phyloP scores from a whole-genome alignment of 1,284 basidiomycete species.

The Ganoderma meredithae region DNA sequence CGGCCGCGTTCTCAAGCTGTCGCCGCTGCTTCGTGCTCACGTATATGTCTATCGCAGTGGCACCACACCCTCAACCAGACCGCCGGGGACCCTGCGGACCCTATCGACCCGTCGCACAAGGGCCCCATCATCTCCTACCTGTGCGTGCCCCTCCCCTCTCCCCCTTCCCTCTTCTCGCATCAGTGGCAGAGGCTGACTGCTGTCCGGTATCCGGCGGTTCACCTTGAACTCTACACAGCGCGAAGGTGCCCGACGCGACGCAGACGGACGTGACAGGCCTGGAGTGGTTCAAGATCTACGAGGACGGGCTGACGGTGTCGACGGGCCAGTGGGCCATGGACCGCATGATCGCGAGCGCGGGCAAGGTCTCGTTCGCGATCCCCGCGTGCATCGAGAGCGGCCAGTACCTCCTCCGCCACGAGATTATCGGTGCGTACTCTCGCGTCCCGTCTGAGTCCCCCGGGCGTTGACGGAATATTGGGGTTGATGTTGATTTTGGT shows the following conservation, averaged over 20 bases:
- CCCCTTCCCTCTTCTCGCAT: no score
- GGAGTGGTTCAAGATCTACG: constrained; percentile 57
- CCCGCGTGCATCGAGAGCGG: constrained; percentile 57
- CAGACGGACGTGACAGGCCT: constrained; percentile 57
- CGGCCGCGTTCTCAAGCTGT: no score
- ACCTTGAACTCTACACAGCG: constrained; percentile 39
- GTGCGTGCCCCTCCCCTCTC: no score
- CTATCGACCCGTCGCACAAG: constrained; percentile 61
- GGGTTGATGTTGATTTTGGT: no score
- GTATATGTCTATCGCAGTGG: constrained; percentile 14
- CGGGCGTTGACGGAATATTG: neutral
- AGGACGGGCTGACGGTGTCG: constrained; percentile 49
- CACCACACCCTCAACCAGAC: constrained; percentile 28
- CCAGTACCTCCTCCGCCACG: constrained; percentile 60
- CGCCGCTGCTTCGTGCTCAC: neutral
- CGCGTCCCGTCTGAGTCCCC: constrained; percentile 59
- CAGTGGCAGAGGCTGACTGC: no score
- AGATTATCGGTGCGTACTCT: constrained; percentile 54
- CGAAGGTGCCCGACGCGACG: constrained; percentile 52
- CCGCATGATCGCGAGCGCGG: constrained; percentile 56
- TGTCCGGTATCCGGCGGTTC: neutral
- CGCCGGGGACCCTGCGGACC: constrained; percentile 53
- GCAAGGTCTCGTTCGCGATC: constrained; percentile 60
- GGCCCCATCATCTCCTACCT: constrained; percentile 62
- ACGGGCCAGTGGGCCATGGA: constrained; percentile 55